Conservation (phyloP, 2,329 filamentous ascomycete genomes). For the Verticillium nubilum region DNA sequence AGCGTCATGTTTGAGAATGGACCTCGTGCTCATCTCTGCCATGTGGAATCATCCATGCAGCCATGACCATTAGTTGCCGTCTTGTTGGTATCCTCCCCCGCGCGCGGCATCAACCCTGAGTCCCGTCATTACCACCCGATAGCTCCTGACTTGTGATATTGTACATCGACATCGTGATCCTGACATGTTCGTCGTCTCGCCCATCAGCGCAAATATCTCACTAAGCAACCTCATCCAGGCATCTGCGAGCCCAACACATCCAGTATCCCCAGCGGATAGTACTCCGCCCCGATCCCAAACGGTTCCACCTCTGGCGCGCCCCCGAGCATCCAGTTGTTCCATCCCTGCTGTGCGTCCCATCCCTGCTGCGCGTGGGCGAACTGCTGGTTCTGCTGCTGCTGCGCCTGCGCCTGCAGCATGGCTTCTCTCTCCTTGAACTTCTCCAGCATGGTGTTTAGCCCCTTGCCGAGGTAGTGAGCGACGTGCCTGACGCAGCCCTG, state of each 20-base stretch:
- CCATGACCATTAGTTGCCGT: not conserved
- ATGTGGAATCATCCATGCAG: not conserved
- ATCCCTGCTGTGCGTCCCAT: conserved; percentile 11
- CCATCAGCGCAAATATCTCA: too few species aligned
- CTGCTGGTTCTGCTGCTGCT: not conserved
- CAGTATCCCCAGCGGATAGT: conserved; percentile 17
- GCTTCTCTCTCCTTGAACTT: conserved; percentile 18
- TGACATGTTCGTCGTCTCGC: not conserved
- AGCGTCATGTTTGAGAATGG: not conserved
- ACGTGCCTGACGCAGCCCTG: conserved; percentile 21
- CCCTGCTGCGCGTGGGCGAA: conserved; percentile 4
- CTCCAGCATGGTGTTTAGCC: conserved; percentile 21
- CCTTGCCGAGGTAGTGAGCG: conserved; percentile 21
- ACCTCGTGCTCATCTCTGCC: not conserved
- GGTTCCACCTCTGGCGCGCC: conserved; percentile 11
- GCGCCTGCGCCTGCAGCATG: conserved; percentile 4
- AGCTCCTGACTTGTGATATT: conserved; percentile 11
- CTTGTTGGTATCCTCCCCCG: not conserved
- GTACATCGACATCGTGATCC: not conserved
- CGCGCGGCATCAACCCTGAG: not conserved
- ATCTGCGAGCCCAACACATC: conserved; percentile 20
- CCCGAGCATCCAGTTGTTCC: conserved; percentile 22
- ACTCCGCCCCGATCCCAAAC: conserved; percentile 13
- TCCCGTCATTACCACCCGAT: conserved; percentile 10
- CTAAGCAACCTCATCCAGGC: conserved; percentile 13